These are phyloP conservation scores for Flaveria robusta DNA, from an alignment of 129 eudicot species.

Conservation along the genomic window DNA sequence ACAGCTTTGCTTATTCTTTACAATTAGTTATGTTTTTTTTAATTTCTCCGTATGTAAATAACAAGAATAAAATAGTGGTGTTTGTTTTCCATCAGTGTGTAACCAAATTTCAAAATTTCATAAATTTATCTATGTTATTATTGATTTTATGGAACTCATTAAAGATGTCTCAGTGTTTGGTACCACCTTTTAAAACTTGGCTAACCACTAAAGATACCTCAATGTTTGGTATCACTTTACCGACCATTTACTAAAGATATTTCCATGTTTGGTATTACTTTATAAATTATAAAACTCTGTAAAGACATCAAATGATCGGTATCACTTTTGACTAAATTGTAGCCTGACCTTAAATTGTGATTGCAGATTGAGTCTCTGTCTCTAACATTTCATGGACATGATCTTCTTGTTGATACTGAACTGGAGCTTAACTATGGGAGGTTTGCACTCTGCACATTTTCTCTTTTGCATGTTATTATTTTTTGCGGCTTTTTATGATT, in stretches of 20 bases:
- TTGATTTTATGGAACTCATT: not conserved
- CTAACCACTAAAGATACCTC: not conserved
- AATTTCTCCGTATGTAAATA: not conserved
- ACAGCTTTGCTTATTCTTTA: not conserved
- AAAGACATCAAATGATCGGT: not conserved
- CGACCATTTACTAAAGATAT: not conserved
- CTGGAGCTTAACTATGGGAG: conserved; percentile 94
- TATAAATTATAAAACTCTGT: conserved; percentile 4
- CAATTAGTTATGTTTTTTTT: not conserved
- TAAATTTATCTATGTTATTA: not conserved
- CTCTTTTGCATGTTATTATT: conserved; percentile 29
- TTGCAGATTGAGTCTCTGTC: conserved; percentile 91
- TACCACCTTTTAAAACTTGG: not conserved
- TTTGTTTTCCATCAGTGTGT: not conserved
- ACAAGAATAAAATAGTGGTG: not conserved
- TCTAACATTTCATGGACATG: conserved; percentile 87
- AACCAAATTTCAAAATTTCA: too few species aligned
- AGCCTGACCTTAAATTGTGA: not conserved
- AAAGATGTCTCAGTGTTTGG: not conserved
- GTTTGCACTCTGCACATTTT: conserved; percentile 58
- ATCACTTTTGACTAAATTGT: not conserved
- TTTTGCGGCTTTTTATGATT: not conserved
- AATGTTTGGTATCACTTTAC: not conserved
- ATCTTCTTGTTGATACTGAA: conserved; percentile 85
- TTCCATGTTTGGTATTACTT: not conserved